Evolutionary conservation across 495 filamentous ascomycete genomes (phyloP).

Genomic region (Trichoderma parareesei): DNA sequence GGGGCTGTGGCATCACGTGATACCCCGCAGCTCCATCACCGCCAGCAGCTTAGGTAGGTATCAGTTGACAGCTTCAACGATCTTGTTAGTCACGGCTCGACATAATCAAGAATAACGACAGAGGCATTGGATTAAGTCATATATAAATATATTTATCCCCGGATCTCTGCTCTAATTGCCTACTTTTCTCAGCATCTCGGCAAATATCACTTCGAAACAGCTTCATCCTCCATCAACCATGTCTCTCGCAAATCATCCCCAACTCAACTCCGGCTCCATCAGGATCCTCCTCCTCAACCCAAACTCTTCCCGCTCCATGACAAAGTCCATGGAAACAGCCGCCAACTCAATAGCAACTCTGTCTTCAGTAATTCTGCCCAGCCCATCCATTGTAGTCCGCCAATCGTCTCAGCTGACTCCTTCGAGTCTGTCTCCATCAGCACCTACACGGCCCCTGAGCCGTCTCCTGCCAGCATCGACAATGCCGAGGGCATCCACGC

Average conservation of each 20-base stretch:
- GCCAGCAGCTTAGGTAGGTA: background rate
- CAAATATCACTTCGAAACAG: background rate
- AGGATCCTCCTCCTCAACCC: slow-evolving; percentile 82
- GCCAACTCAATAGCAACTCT: slow-evolving; percentile 39
- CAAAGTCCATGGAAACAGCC: slow-evolving; percentile 58
- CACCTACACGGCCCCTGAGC: slow-evolving; percentile 45
- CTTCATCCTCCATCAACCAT: background rate
- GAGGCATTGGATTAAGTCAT: background rate
- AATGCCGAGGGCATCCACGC: slow-evolving; percentile 46
- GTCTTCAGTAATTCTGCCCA: background rate
- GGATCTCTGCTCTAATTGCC: background rate
- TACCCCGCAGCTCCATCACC: slow-evolving; percentile 11
- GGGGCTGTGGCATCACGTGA: slow-evolving; percentile 9
- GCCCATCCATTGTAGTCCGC: background rate
- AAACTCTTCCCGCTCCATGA: slow-evolving; percentile 81
- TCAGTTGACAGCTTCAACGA: background rate
- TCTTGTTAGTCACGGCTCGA: no score
- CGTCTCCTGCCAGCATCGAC: slow-evolving; percentile 56
- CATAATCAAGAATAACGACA: no score
- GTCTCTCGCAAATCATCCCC: slow-evolving; percentile 8
- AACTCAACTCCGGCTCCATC: slow-evolving; percentile 15
- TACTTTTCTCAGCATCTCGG: background rate
- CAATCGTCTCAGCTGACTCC: background rate
- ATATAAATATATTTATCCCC: background rate
- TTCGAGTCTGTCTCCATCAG: slow-evolving; percentile 31